Conservation (phyloP, 352 stramenopile genomes). For the Thalassiosira exigua region DNA sequence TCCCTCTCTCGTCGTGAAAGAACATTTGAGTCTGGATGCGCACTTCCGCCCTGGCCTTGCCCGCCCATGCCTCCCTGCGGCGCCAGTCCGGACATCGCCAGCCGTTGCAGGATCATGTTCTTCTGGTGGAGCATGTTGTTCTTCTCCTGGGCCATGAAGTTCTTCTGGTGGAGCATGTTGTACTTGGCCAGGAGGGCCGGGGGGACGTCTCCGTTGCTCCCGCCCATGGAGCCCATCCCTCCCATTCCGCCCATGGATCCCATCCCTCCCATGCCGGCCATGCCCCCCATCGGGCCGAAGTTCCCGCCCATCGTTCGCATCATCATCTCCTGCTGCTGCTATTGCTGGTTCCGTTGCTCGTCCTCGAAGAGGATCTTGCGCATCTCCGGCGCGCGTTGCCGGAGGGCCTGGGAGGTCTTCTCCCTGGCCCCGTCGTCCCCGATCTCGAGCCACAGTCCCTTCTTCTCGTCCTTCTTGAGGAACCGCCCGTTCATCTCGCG, state of each 20-base stretch:
- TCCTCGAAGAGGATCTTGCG: constrained; percentile 72
- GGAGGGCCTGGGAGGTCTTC: constrained; percentile 44
- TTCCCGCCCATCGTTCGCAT: constrained; percentile 17
- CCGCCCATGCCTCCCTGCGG: no score
- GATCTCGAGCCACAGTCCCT: constrained; percentile 47
- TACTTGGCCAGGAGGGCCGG: constrained; percentile 25
- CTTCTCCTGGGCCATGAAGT: constrained; percentile 36
- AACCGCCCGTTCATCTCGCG: constrained; percentile 73
- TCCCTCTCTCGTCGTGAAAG: neutral
- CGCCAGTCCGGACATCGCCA: no score
- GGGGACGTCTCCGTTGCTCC: constrained; percentile 3
- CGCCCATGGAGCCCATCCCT: neutral
- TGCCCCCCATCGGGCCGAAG: neutral
- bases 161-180: constrained; percentile 39
- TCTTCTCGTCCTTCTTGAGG: constrained; percentile 75
- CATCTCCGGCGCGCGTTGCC: no score
- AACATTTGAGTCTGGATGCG: neutral
- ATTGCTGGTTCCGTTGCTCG: constrained; percentile 52
- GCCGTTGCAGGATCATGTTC: constrained; percentile 40
- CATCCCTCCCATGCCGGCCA: neutral
- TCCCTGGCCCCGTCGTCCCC: constrained; percentile 36
- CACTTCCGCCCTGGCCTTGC: no score
- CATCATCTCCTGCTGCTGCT: constrained; percentile 45
- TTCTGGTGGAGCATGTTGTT: no score
- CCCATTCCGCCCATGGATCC: neutral